Conservation (phyloP, 2,329 filamentous ascomycete species). For the Aspergillus proliferans region DNA sequence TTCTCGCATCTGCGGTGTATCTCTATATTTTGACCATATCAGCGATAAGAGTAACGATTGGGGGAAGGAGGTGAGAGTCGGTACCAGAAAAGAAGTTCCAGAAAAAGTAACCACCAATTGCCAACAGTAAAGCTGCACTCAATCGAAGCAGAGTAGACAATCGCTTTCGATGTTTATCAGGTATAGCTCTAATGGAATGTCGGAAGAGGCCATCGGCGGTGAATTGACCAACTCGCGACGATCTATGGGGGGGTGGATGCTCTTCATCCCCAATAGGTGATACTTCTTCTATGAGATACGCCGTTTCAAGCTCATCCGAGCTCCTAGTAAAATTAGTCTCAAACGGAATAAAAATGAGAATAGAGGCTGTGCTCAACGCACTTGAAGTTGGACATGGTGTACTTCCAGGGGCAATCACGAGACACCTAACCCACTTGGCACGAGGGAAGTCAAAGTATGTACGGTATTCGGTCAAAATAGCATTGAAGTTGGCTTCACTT, state of each 20-base stretch:
- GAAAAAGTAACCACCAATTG: slow-evolving; percentile 6
- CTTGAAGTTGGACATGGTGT: no score
- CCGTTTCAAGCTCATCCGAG: slow-evolving; percentile 3
- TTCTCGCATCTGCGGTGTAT: slow-evolving; percentile 8
- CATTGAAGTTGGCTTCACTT: no score
- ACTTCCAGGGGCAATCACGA: no score
- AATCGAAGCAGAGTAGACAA: slow-evolving; percentile 7
- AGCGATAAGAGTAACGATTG: neutral
- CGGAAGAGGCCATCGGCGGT: neutral
- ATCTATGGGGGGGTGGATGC: neutral
- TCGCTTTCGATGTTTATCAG: neutral
- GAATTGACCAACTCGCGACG: slow-evolving; percentile 1
- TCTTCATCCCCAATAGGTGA: slow-evolving; percentile 6
- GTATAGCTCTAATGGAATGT: neutral
- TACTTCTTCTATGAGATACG: slow-evolving; percentile 4
- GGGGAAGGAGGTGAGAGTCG: neutral
- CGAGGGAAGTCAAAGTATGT: no score
- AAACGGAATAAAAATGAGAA: neutral
- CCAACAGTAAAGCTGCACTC: slow-evolving; percentile 3
- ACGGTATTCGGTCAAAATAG: no score
- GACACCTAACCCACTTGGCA: no score
- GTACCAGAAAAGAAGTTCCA: slow-evolving; percentile 6
- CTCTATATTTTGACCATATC: neutral
- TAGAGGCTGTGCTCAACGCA: neutral
- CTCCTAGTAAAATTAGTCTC: neutral